Percentiles rank a stretch among this genome's conserved stretches.
Conservation (phyloP, 2,329 filamentous ascomycete genomes). For the Monosporascus sp. region DNA sequence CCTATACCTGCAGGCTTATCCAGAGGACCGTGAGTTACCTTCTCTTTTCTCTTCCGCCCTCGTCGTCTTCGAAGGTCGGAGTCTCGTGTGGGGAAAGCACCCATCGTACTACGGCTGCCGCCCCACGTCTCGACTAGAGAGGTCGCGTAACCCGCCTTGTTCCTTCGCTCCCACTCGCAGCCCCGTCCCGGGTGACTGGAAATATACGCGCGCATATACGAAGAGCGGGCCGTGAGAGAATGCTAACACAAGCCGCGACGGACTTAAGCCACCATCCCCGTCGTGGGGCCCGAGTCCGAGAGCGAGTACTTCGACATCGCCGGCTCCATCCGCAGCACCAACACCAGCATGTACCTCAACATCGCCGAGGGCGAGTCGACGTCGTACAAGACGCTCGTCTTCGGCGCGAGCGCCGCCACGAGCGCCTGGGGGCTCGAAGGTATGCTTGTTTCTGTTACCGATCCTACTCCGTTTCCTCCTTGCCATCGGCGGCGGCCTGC, state of each 20-base stretch:
- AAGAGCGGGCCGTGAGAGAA: too few relatives aligned
- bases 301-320: constrained; percentile 46
- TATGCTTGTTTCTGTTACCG: background rate
- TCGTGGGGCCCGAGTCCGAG: constrained; percentile 46
- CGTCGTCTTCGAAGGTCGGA: too few relatives aligned
- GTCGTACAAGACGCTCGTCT: constrained; percentile 48
- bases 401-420: constrained; percentile 35
- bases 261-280: constrained; percentile 33
- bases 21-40: constrained; percentile 31
- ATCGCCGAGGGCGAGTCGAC: constrained; percentile 37
- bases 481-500: too few relatives aligned
- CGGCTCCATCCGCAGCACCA: constrained; percentile 43
- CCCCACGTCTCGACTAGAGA: too few relatives aligned
- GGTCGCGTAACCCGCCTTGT: too few relatives aligned
- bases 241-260: too few relatives aligned
- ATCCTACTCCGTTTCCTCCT: too few relatives aligned
- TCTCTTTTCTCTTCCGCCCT: background rate
- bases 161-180: background rate
- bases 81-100: too few relatives aligned
- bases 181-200: background rate
- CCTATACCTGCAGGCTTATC: constrained; percentile 44
- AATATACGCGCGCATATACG: too few relatives aligned
- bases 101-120: too few relatives aligned
- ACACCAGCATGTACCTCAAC: constrained; percentile 43
- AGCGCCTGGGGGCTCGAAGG: constrained; percentile 46